A percentile compares a stretch with the other conserved stretches of the same genome.
Conservation (phyloP, 371 early-diverging fungal genomes). For the Vavraia culicis region DNA sequence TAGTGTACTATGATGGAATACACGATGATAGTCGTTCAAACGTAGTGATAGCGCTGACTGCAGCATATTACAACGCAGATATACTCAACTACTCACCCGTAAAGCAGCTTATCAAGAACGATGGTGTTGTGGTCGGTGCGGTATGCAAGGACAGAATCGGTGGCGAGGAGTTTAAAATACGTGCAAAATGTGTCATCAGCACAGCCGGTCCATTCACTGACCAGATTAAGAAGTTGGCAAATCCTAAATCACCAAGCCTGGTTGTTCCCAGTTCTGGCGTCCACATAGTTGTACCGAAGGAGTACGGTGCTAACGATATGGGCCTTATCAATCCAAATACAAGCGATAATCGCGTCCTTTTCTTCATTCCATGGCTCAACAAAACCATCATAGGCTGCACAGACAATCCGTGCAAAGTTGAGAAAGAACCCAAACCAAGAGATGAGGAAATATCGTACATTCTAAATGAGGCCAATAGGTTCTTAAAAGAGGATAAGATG, state of each 20-base stretch:
- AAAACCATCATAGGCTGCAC: slow-evolving; percentile 91
- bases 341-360: slow-evolving; percentile 82
- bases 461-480: slow-evolving; percentile 66
- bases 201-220: slow-evolving; percentile 58
- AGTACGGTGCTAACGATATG: slow-evolving; percentile 71
- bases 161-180: slow-evolving; percentile 62
- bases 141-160: slow-evolving; percentile 59
- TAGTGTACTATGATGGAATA: slow-evolving; percentile 91
- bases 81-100: slow-evolving; percentile 84
- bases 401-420: slow-evolving; percentile 61
- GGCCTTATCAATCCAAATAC: slow-evolving; percentile 88
- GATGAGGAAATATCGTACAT: slow-evolving; percentile 85
- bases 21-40: slow-evolving; percentile 93
- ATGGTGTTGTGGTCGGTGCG: slow-evolving; percentile 55
- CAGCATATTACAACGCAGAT: slow-evolving; percentile 69
- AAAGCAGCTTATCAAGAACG: slow-evolving; percentile 54
- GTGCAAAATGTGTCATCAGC: slow-evolving; percentile 75
- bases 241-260: slow-evolving; percentile 56
- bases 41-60: slow-evolving; percentile 73
- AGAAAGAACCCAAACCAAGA: slow-evolving; percentile 57
- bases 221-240: slow-evolving; percentile 56
- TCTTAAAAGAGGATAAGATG: slow-evolving; percentile 61
- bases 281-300: slow-evolving; percentile 75
- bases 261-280: slow-evolving; percentile 81
- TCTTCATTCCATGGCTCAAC: slow-evolving; percentile 92